Evolutionary conservation across 1,284 basidiomycete species (phyloP), one percentile per base, ranked within the genome.

Genomic region (Ustilago lituana): DNA sequence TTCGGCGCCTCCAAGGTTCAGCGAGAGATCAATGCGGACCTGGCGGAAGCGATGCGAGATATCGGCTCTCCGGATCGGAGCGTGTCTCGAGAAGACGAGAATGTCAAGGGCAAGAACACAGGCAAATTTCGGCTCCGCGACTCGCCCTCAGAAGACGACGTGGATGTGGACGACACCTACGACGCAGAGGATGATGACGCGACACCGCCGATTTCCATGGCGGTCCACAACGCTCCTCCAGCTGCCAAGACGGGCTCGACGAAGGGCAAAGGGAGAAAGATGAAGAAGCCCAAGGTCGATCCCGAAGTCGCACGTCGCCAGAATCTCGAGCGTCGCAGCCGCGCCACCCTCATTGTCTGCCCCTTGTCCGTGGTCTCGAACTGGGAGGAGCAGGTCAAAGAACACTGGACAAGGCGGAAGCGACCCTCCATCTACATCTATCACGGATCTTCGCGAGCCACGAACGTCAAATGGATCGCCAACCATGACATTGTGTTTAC

Each of bases 401-500:
- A 98, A 80, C 96, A 99, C 83, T 83, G 80, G 79, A 26, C 33
- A 1, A 31, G 52, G 8, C 37, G 47, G 15, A 52, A 63, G 14
- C 67, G 45, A 23, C 80, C 80, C 0, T 56, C 88, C 23, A 89
- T 98, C 29, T 98, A 98, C 84, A 88, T 98, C 63, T 98, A 98
- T 81, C 96, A 99, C 78, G 96, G 96, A 12, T 91, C 92, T 74
- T 86, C 89, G 17, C 89, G 96, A n/a, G 87, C 90, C 41, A 88
- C 89, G 14, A 93, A 98, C 82, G 88, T 93, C 14, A 82, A 86
- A 8, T 92, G 90, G 82, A 86, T 99, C 31, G 91, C 93, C 12
- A 89, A 95, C 78, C 94, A 97, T 81, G 96, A 99, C 83, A 90
- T 94, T 23, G 95, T 99, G 53, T 92, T 99, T 81, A 98, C 96